Evolutionary conservation across 2,329 filamentous ascomycete genomes (phyloP), one percentile per base, ranked within the genome.

Genomic region (Colletotrichum somersetense): DNA sequence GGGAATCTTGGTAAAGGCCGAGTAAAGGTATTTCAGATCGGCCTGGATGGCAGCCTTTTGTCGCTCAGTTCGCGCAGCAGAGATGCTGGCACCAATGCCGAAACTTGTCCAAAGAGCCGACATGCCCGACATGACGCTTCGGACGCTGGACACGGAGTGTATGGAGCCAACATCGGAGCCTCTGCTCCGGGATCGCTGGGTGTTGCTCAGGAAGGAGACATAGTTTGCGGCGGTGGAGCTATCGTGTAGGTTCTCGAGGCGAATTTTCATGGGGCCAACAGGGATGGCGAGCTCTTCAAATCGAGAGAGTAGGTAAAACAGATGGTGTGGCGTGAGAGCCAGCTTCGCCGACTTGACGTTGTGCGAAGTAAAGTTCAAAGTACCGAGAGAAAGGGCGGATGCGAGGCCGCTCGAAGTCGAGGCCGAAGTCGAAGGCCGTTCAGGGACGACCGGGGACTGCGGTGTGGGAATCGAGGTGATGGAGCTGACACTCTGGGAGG

Each of bases 81-180:
- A 91, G 77, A 94, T 94, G 81, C 92, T 93, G 56, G 93, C 91
- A 72, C 91, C 91, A 38, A 98, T 89, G 33, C 95, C 93, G 75
- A 98, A 91, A 77, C 92, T 95, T 30, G 94, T 92, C 96, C 95
- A 98, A 57, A 98, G 85, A 18, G 93, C 91, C 70, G 95, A 96
- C 93, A 99, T 97, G 81, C 93, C 94, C 38, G 96, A 97, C 93
- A 98, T 96, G 78, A 97, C 95, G 81, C 96, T 98, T 80, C 96
- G 92, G 76, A 99, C 94, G 83, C 96, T 98, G 33, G 96, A 97
- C 53, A 98, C 95, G 8, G 96, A 98, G 78, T 95, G 95, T 75
- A 98, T 94, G 1, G 96, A 98, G 77, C 94, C 94, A 67, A 92
- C 91, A 82, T 98, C 96, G 59, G 93, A 93, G 75, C 91, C 89